Base-by-base conservation (phyloP, 352 stramenopile species). In the Globisporangium cystogenes region DNA sequence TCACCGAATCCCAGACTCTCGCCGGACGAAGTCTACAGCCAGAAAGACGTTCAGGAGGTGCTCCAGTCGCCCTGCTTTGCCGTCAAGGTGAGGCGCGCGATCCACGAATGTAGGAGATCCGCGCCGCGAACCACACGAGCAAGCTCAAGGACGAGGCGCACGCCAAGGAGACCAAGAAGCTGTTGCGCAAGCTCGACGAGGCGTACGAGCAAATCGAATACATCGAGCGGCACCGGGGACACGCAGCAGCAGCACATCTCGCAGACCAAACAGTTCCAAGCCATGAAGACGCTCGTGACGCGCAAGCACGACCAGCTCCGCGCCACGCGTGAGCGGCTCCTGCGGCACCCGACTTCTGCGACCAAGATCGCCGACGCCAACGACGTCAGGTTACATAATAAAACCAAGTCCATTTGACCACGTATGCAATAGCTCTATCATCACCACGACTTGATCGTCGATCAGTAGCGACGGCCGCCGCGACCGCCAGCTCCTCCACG, bases 301-400 rank as follows among this genome's bases (percentile, higher is more conserved):
- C 65, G 78, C 52, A 95, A 95, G 66, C 94, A 92, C 62, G 72
- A 89, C 46, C 70, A 91, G 66, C 74, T 94, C 20, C 67, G 69
- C 20, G 75, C 72, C 21, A 59, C 90, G 49, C 79, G 85, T 21
- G 65, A 68, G n/a, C 74, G 80, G 14, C 62, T 95, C 29, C 66
- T 80, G 57, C 74, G 72, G 47, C 93, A 94, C 78, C 79, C 0
- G 74, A 90, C 58, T 69, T 62, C 39, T 65, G 51, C 40, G 73
- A 63, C 67, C 35, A 72, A 80, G 53, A 60, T 68, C 47, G 70
- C 70, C 15, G 64, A 84, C 44, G 70, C 76, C 18, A 61, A 73
- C 51, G 67, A 82, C 29, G 71, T n/a, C n/a, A n/a, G n/a, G 21
- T 46, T 46, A 48, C 40, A 39, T 41, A 51, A 37, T 16, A 35